These are phyloP conservation scores for Odontarrhena argentea DNA, from an alignment of 345 rosid genomes.

Conservation along the genomic window DNA sequence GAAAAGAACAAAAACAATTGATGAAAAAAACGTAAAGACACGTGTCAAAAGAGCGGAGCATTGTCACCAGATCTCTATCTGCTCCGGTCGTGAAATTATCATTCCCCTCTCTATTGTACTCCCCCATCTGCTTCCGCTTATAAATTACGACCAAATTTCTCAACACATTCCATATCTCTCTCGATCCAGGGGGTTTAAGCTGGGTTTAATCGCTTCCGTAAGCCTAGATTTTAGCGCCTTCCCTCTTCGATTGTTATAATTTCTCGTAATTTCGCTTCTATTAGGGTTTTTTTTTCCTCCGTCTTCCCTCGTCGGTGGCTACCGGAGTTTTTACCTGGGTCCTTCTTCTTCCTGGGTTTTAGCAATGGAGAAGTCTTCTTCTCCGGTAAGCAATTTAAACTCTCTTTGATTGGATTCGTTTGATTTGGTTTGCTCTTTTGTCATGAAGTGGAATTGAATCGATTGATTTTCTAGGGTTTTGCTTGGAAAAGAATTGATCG, in stretches of 20 bases:
- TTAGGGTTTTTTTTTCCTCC: conserved; percentile 18
- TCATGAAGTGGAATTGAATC: conserved; percentile 7
- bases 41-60: conserved; percentile 4
- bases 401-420: conserved; percentile 15
- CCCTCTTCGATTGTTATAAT: conserved; percentile 13
- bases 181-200: conserved; percentile 42
- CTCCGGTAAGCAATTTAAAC: conserved; percentile 34
- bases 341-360: conserved; percentile 13
- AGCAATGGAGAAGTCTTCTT: conserved; percentile 34
- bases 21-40: conserved; percentile 8
- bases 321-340: not conserved
- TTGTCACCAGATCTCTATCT: conserved; percentile 32
- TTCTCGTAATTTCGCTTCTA: conserved; percentile 17
- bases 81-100: conserved; percentile 39
- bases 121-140: conserved; percentile 30
- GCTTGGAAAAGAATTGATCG: not conserved
- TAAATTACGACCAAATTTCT: conserved; percentile 28
- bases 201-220: conserved; percentile 28
- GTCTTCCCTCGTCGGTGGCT: conserved; percentile 7
- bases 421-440: conserved; percentile 2
- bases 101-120: conserved; percentile 22
- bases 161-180: conserved; percentile 13
- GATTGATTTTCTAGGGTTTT: conserved; percentile 41
- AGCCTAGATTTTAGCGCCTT: conserved; percentile 33
- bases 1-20: no score